Conservation (phyloP, 1,284 basidiomycete species). For the Sphagnurus paluster region DNA sequence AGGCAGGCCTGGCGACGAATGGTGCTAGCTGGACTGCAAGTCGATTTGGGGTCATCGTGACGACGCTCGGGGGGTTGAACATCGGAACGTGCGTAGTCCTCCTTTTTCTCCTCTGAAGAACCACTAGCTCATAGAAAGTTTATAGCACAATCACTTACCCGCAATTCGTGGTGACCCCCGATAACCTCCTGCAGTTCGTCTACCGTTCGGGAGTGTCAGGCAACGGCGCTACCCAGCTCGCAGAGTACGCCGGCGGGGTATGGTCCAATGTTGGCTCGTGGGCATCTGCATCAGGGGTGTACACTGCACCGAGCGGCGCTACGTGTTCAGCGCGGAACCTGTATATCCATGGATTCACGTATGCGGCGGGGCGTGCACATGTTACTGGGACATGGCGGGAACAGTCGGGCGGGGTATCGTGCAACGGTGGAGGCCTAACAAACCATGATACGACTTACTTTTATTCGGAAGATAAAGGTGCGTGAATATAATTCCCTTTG, state of each 20-base stretch:
- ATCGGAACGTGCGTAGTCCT: constrained; percentile 36
- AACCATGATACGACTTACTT: constrained; percentile 46
- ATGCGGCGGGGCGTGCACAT: constrained; percentile 33
- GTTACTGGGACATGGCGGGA: constrained; percentile 47
- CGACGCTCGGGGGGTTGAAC: constrained; percentile 37
- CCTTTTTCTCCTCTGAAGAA: neutral
- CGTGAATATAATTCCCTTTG: too few species aligned
- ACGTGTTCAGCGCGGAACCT: constrained; percentile 39
- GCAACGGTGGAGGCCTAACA: constrained; percentile 39
- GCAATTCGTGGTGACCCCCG: constrained; percentile 44
- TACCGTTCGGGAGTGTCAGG: constrained; percentile 44
- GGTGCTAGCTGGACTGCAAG: constrained; percentile 40
- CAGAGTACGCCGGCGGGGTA: constrained; percentile 37
- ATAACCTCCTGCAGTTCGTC: constrained; percentile 44
- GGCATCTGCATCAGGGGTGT: constrained; percentile 41
- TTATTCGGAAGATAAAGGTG: constrained; percentile 43
- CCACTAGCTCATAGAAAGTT: constrained; percentile 5
- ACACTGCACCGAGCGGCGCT: constrained; percentile 37
- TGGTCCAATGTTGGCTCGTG: constrained; percentile 45
- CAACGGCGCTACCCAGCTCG: constrained; percentile 43
- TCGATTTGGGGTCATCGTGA: constrained; percentile 37
- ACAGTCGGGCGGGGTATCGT: constrained; percentile 39
- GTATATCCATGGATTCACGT: constrained; percentile 46
- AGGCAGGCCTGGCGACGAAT: constrained; percentile 36
- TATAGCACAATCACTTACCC: constrained; percentile 41